Evolutionary conservation across 2,329 filamentous ascomycete species (phyloP).

Genomic region (Pestalotiopsis sp.): DNA sequence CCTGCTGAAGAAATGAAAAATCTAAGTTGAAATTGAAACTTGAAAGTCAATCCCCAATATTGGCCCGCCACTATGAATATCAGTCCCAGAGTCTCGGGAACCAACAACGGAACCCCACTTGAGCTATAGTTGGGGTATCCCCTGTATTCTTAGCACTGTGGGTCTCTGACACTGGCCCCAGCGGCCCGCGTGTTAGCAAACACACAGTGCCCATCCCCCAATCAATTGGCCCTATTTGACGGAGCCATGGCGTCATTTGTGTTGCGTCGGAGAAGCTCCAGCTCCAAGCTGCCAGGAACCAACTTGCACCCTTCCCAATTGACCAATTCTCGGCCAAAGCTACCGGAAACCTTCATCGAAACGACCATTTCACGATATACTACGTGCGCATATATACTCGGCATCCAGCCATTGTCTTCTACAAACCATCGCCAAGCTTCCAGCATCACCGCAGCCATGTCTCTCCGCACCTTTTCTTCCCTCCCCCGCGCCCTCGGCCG

Average conservation of each 20-base stretch:
- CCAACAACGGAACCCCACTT: background rate
- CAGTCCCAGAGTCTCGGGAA: background rate
- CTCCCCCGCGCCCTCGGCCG: slow-evolving; percentile 22
- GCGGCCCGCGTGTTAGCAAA: background rate
- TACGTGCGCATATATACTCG: too few relatives aligned
- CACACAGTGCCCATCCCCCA: background rate
- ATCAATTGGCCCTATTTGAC: background rate
- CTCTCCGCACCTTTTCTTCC: slow-evolving; percentile 25
- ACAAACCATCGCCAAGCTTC: background rate
- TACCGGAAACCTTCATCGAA: background rate
- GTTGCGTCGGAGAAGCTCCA: background rate
- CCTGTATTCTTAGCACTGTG: background rate
- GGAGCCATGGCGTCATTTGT: slow-evolving; percentile 2
- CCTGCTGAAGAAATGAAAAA: too few relatives aligned
- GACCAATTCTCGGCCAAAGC: background rate
- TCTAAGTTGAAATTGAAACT: too few relatives aligned
- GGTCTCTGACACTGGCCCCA: background rate
- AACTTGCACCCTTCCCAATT: background rate
- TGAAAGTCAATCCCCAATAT: too few relatives aligned
- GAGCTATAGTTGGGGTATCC: background rate
- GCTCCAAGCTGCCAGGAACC: background rate
- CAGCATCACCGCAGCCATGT: slow-evolving; percentile 19
- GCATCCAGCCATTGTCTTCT: background rate
- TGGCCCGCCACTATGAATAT: background rate
- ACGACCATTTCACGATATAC: background rate